These are phyloP conservation scores for Phycomyces nitens DNA, from an alignment of 192 early-diverging fungal genomes.

Conservation along the genomic window DNA sequence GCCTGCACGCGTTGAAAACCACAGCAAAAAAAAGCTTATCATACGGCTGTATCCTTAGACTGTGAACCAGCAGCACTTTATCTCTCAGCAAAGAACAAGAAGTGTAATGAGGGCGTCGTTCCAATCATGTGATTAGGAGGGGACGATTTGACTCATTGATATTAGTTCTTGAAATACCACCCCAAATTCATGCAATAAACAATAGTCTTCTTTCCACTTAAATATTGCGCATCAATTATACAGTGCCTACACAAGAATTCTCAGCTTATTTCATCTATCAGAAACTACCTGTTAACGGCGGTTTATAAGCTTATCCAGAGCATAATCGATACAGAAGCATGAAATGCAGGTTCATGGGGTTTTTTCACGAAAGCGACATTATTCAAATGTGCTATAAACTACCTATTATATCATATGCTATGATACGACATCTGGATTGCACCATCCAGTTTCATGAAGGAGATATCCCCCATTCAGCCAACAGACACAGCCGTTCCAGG, in stretches of 20 bases:
- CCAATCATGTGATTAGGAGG: no score
- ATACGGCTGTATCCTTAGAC: slow-evolving; percentile 9
- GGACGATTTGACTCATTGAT: no score
- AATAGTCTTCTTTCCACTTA: no score
- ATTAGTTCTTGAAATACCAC: no score
- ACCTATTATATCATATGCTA: slow-evolving; percentile 1
- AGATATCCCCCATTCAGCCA: slow-evolving; percentile 10
- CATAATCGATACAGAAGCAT: no score
- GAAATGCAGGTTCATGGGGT: slow-evolving; percentile 8
- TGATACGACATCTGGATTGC: slow-evolving; percentile 10
- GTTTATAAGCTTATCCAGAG: no score
- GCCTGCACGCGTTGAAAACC: slow-evolving; percentile 10
- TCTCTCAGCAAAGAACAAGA: slow-evolving; percentile 10
- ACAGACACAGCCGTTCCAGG: slow-evolving; percentile 13
- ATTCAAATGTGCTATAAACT: slow-evolving; percentile 14
- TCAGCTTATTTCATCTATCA: no score
- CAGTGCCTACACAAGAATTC: no score
- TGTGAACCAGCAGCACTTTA: slow-evolving; percentile 7
- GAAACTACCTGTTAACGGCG: no score
- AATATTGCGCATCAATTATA: no score
- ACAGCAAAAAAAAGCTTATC: slow-evolving; percentile 10
- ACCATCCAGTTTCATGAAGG: slow-evolving; percentile 9
- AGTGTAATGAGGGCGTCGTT: no score
- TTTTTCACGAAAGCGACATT: slow-evolving; percentile 7
- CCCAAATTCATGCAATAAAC: no score